Conservation (phyloP, 768 basidiomycete genomes). For the Pholiota microspora region DNA sequence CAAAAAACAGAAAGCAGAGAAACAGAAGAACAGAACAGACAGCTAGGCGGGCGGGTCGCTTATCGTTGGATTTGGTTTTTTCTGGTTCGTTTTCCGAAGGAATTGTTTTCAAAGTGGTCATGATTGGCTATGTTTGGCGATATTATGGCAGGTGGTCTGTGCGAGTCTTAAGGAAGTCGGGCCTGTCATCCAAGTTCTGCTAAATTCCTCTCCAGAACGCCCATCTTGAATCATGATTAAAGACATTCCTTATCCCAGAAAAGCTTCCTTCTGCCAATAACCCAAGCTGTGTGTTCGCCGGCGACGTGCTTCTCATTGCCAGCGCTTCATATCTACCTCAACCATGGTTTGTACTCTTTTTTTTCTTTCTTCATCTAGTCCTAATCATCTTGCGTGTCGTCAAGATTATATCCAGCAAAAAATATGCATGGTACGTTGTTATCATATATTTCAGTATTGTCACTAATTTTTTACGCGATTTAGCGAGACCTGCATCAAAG, state of each 20-base stretch:
- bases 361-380: neutral
- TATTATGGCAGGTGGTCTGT: conserved; percentile 36
- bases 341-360: conserved; percentile 41
- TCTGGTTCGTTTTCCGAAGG: neutral
- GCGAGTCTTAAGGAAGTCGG: conserved; percentile 38
- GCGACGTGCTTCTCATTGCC: conserved; percentile 43
- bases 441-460: conserved; percentile 3
- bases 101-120: neutral
- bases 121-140: conserved; percentile 18
- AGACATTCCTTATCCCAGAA: conserved; percentile 29
- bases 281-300: conserved; percentile 55
- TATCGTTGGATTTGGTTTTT: neutral
- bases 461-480: conserved; percentile 9
- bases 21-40: neutral
- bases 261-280: conserved; percentile 43
- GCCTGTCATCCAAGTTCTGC: conserved; percentile 55
- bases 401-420: conserved; percentile 71
- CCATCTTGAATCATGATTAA: conserved; percentile 44
- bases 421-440: conserved; percentile 73
- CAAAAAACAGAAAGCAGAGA: neutral
- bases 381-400: conserved; percentile 1
- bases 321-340: conserved; percentile 22
- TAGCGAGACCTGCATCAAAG: conserved; percentile 93
- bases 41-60: too few species aligned
- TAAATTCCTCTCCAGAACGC: conserved; percentile 31